A percentile compares a stretch with the other conserved stretches of the same genome.
Evolutionary conservation across 345 rosid genomes (phyloP).

Genomic region (Moringa oleifera): DNA sequence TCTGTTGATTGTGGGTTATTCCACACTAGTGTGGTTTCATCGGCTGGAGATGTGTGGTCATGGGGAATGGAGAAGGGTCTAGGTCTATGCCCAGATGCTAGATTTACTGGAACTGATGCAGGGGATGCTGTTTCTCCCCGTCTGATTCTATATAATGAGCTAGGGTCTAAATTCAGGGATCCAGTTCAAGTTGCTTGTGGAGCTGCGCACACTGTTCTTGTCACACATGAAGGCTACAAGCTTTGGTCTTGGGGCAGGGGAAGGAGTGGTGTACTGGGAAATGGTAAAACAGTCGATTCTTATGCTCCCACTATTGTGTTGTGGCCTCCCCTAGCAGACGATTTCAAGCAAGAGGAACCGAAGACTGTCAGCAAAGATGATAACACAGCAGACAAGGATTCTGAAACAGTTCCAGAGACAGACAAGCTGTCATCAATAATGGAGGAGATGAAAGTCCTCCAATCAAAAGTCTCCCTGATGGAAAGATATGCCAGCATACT

Average conservation of each 20-base stretch:
- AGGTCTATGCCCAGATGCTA: slow-evolving; percentile 84
- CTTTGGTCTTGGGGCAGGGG: slow-evolving; percentile 98
- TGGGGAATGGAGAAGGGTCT: slow-evolving; percentile 97
- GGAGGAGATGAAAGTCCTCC: slow-evolving; percentile 69
- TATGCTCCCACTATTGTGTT: slow-evolving; percentile 42
- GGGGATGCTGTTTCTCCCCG: slow-evolving; percentile 77
- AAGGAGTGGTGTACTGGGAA: slow-evolving; percentile 85
- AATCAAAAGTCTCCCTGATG: slow-evolving; percentile 53
- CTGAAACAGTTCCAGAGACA: slow-evolving; percentile 22
- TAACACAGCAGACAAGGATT: slow-evolving; percentile 22
- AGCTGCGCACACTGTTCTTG: slow-evolving; percentile 84
- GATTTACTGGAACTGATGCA: slow-evolving; percentile 44
- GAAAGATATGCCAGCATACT: slow-evolving; percentile 76
- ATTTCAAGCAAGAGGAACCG: slow-evolving; percentile 29
- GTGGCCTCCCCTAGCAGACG: slow-evolving; percentile 58
- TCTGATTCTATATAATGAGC: slow-evolving; percentile 27
- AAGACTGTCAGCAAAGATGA: slow-evolving; percentile 9
- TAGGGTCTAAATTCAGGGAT: slow-evolving; percentile 39
- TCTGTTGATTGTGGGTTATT: slow-evolving; percentile 91
- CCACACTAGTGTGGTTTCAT: slow-evolving; percentile 82
- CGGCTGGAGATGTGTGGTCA: slow-evolving; percentile 78
- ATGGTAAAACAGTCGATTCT: slow-evolving; percentile 42
- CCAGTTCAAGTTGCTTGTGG: slow-evolving; percentile 76
- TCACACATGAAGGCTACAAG: slow-evolving; percentile 63
- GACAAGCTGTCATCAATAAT: slow-evolving; percentile 41